These are phyloP conservation scores for Maudiozyma bulderi DNA, from an alignment of 805 yeast genomes.

Conservation along the genomic window DNA sequence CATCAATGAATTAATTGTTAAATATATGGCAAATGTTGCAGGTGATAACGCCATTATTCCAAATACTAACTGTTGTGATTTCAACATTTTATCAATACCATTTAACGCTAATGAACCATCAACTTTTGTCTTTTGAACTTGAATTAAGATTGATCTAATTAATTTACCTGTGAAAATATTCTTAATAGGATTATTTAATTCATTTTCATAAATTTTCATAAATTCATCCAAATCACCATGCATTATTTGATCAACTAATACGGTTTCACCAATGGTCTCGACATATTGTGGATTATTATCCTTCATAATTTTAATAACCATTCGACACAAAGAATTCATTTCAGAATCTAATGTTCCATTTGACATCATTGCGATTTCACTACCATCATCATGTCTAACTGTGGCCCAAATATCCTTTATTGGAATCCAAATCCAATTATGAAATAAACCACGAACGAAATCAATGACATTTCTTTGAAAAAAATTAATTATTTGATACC, in stretches of 20 bases:
- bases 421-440: constrained; percentile 81
- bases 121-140: constrained; percentile 91
- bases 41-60: constrained; percentile 89
- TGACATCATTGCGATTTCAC: constrained; percentile 66
- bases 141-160: constrained; percentile 70
- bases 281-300: constrained; percentile 10
- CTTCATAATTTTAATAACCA: constrained; percentile 54
- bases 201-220: constrained; percentile 71
- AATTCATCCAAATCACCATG: constrained; percentile 74
- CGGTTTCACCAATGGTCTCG: not conserved
- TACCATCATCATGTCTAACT: constrained; percentile 71
- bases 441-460: constrained; percentile 56
- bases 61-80: constrained; percentile 89
- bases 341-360: constrained; percentile 73
- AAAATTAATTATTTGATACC: constrained; percentile 49
- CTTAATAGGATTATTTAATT: constrained; percentile 58
- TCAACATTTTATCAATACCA: constrained; percentile 82
- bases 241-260: constrained; percentile 33
- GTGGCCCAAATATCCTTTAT: constrained; percentile 61
- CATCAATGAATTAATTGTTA: constrained; percentile 30
- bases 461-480: constrained; percentile 47
- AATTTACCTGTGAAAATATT: constrained; percentile 58
- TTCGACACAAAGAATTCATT: constrained; percentile 69
- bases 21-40: constrained; percentile 49
- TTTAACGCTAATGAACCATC: constrained; percentile 84